These are phyloP conservation scores for Xylaria flabelliformis DNA, from an alignment of 495 filamentous ascomycete species.

Conservation along the genomic window DNA sequence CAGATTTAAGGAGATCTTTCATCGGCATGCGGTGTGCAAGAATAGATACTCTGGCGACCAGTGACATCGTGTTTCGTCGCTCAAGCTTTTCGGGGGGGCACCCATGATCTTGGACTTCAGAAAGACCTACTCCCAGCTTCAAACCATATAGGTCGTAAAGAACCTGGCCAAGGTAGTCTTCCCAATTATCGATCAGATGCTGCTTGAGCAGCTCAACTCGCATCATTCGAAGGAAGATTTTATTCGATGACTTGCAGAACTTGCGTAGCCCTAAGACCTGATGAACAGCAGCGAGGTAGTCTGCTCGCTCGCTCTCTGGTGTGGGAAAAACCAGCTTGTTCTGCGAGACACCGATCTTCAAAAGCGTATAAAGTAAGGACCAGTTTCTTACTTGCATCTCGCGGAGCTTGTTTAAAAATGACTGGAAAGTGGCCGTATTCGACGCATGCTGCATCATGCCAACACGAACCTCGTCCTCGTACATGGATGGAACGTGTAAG, in stretches of 20 bases:
- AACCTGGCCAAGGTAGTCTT: conserved; percentile 81
- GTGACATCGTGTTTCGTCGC: conserved; percentile 72
- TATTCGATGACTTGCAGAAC: conserved; percentile 83
- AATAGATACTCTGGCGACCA: conserved; percentile 81
- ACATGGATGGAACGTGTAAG: conserved; percentile 77
- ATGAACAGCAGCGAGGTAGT: conserved; percentile 79
- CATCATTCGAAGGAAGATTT: conserved; percentile 87
- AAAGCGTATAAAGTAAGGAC: conserved; percentile 75
- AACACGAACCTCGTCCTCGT: conserved; percentile 80
- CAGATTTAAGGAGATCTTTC: conserved; percentile 89
- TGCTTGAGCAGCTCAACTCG: conserved; percentile 76
- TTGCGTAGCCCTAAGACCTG: conserved; percentile 83
- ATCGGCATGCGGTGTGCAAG: conserved; percentile 84
- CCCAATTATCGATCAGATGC: conserved; percentile 70
- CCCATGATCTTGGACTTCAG: conserved; percentile 74
- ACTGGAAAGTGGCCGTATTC: conserved; percentile 47
- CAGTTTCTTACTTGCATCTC: conserved; percentile 91
- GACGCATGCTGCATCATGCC: conserved; percentile 61
- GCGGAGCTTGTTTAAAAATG: conserved; percentile 73
- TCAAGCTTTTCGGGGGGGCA: conserved; percentile 78
- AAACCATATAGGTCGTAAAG: conserved; percentile 89
- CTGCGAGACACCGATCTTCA: conserved; percentile 77
- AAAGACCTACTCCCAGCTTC: conserved; percentile 72
- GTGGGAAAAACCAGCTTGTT: conserved; percentile 65
- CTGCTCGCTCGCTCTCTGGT: conserved; percentile 71